These are phyloP conservation scores for Phaeolepiota aurea DNA, from an alignment of 768 basidiomycete genomes.

Conservation along the genomic window DNA sequence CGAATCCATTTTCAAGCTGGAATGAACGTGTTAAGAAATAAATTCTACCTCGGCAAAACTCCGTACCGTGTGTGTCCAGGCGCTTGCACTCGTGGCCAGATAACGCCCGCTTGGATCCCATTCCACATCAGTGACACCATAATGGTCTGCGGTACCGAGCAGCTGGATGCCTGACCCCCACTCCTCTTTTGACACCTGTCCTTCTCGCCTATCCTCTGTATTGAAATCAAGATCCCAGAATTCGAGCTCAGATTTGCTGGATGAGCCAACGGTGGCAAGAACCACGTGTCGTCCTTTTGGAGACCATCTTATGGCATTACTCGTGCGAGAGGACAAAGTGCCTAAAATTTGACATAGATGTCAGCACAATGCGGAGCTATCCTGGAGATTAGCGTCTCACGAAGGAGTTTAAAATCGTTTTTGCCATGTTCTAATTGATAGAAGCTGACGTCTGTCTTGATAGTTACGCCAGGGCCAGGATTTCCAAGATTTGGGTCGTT, in stretches of 20 bases:
- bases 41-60: constrained; percentile 4
- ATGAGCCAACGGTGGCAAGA: constrained; percentile 91
- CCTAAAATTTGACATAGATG: constrained; percentile 30
- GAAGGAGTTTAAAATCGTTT: constrained; percentile 89
- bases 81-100: constrained; percentile 86
- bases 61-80: constrained; percentile 88
- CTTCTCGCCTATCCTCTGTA: constrained; percentile 51
- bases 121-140: constrained; percentile 94
- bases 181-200: constrained; percentile 51
- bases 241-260: constrained; percentile 93
- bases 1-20: constrained; percentile 93
- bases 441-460: constrained; percentile 95
- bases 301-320: constrained; percentile 94
- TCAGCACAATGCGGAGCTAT: constrained; percentile 6
- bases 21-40: constrained; percentile 2
- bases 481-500: constrained; percentile 91
- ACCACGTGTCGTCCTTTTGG: constrained; percentile 94
- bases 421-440: constrained; percentile 90
- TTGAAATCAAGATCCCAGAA: constrained; percentile 99
- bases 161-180: constrained; percentile 85
- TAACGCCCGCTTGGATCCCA: constrained; percentile 98
- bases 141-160: constrained; percentile 85
- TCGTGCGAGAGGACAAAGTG: constrained; percentile 72
- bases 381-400: constrained; percentile 35
- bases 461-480: constrained; percentile 82